Evolutionary conservation across 1,284 basidiomycete species (phyloP).

Genomic region (Papiliotrema flavescens): DNA sequence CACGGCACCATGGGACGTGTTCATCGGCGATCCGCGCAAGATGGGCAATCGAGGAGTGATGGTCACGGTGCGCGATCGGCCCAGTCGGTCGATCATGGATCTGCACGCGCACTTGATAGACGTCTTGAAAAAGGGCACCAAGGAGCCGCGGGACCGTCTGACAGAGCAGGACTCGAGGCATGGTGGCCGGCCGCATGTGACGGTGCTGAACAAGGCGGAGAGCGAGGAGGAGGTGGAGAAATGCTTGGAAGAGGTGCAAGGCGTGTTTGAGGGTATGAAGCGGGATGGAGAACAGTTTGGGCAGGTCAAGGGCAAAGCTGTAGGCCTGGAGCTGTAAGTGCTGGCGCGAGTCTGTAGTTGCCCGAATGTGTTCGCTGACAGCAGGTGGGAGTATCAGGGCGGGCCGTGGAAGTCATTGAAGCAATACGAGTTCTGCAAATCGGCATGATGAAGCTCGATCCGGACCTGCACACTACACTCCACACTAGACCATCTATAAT

Average conservation of each 20-base stretch:
- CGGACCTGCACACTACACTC: no score
- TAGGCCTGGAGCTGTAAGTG: constrained; percentile 14
- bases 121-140: constrained; percentile 13
- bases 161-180: constrained; percentile 26
- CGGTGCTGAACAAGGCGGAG: constrained; percentile 23
- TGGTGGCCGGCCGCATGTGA: constrained; percentile 26
- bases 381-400: constrained; percentile 6
- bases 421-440: not conserved
- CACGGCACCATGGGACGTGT: constrained; percentile 23
- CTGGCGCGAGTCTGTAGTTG: not conserved
- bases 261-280: constrained; percentile 18
- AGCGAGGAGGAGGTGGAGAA: constrained; percentile 16
- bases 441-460: no score
- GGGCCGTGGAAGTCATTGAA: constrained; percentile 5
- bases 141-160: constrained; percentile 16
- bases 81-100: constrained; percentile 15
- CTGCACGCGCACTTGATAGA: constrained; percentile 17
- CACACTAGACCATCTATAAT: no score
- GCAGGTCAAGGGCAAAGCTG: constrained; percentile 7
- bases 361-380: not conserved
- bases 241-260: constrained; percentile 18
- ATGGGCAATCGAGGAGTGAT: constrained; percentile 33
- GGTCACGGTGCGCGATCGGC: constrained; percentile 20
- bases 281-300: constrained; percentile 10
- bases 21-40: constrained; percentile 21